Evolutionary conservation across 768 basidiomycete species (phyloP), one percentile per base, ranked within the genome.

Genomic region (Rhizopogon roseolus): DNA sequence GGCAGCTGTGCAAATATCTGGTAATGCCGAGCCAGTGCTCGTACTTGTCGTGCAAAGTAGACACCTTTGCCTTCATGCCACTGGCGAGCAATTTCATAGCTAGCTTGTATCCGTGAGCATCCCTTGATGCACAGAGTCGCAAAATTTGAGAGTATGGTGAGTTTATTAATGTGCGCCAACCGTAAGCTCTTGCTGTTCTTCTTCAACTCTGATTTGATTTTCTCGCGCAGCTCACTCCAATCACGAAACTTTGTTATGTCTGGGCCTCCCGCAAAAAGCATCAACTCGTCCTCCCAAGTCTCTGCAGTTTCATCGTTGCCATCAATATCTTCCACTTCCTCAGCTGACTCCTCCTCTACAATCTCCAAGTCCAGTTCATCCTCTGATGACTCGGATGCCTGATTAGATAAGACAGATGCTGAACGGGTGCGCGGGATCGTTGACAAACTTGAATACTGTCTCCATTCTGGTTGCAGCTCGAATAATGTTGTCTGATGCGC

Each of bases 1-100:
- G 71, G 71, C 8, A 72, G 64, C 45, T 66, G 62, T 55, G 69
- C 65, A 53, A 71, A 74, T 19, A 64, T 49, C 53, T 73, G 70
- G 56, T 73, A 74, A 57, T 74, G 69, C 6, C 61, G 56, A 41
- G 68, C 67, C 19, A 74, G 60, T 28, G 63, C 64, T 6, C 64
- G 59, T 16, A 73, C 58, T n/a, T 49, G 25, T 6, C 56, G 51
- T 9, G 72, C 64, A 60, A 71, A 71, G 36, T 57, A 57, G 9
- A 42, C 55, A 1, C 68, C 69, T 29, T 65, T 41, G 1, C 62
- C 60, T 44, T 72, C 65, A 73, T 70, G 45, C 68, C 59, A n/a
- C 49, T 9, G n/a, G n/a, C n/a, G n/a, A n/a, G n/a, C n/a, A n/a
- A n/a, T n/a, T n/a, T n/a, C n/a, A n/a, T n/a, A n/a, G 49, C 73